These are phyloP conservation scores for Pleurotus salmoneostramineus DNA, from an alignment of 768 basidiomycete species.

Conservation along the genomic window DNA sequence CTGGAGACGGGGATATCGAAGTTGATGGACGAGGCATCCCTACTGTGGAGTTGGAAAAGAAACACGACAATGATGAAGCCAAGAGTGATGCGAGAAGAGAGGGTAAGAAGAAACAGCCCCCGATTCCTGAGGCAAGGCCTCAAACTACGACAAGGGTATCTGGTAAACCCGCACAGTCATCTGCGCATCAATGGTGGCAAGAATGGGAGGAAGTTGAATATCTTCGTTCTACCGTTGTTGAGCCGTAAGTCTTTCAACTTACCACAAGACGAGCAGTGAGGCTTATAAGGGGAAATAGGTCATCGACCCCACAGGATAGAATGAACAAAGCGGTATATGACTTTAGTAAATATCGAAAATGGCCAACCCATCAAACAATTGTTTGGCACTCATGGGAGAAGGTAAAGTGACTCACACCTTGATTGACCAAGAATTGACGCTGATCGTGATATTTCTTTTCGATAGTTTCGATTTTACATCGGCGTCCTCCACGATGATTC, in stretches of 20 bases:
- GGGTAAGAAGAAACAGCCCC: slow-evolving; percentile 25
- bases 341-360: slow-evolving; percentile 40
- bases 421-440: background rate
- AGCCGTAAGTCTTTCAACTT: slow-evolving; percentile 40
- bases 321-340: slow-evolving; percentile 56
- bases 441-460: background rate
- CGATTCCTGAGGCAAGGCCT: slow-evolving; percentile 10
- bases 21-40: slow-evolving; percentile 65
- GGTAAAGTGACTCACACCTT: background rate
- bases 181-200: slow-evolving; percentile 55
- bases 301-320: slow-evolving; percentile 43
- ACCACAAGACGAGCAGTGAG: background rate
- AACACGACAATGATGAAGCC: slow-evolving; percentile 51
- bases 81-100: slow-evolving; percentile 54
- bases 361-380: slow-evolving; percentile 25
- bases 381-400: slow-evolving; percentile 46
- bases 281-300: slow-evolving; percentile 27
- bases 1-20: slow-evolving; percentile 51
- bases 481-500: slow-evolving; percentile 45
- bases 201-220: slow-evolving; percentile 67
- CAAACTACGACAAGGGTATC: background rate
- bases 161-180: background rate
- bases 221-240: slow-evolving; percentile 37
- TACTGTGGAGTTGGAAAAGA: slow-evolving; percentile 50
- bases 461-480: slow-evolving; percentile 57